Conservation (phyloP, 192 early-diverging fungal species). For the Rhizophagus sp. region DNA sequence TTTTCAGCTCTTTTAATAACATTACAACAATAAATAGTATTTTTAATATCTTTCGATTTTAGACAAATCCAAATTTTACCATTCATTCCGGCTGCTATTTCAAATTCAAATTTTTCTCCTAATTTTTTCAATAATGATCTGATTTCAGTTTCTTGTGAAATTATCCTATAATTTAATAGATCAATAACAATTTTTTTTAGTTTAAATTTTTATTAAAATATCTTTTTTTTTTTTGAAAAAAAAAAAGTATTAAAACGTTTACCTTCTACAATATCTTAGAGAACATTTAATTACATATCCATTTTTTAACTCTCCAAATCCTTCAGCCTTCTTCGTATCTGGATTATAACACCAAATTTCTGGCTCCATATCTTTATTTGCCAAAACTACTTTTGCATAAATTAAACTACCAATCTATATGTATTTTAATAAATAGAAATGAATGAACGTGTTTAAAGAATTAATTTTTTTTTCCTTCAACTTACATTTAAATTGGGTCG, state of each 20-base stretch:
- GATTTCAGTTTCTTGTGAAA: conserved; percentile 64
- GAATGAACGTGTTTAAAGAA: neutral
- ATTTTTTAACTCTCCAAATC: conserved; percentile 84
- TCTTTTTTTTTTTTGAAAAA: no score
- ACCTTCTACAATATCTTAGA: conserved; percentile 74
- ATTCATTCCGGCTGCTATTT: conserved; percentile 90
- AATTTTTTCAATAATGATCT: conserved; percentile 72
- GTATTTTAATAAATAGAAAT: neutral
- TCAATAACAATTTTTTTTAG: neutral
- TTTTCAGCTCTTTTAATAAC: conserved; percentile 76
- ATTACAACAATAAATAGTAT: conserved; percentile 69
- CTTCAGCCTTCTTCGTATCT: conserved; percentile 77
- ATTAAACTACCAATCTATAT: conserved; percentile 69
- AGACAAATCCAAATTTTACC: conserved; percentile 85
- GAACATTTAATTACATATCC: conserved; percentile 84
- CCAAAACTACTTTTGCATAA: conserved; percentile 81
- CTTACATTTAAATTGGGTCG: conserved; percentile 76
- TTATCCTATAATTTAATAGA: conserved; percentile 34
- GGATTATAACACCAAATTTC: conserved; percentile 92
- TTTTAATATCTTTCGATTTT: conserved; percentile 58
- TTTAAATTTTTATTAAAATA: neutral
- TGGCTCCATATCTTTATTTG: conserved; percentile 97
- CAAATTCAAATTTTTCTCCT: conserved; percentile 76
- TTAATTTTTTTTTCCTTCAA: neutral
- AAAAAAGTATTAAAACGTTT: conserved; percentile 7